Evolutionary conservation across 768 basidiomycete species (phyloP), one percentile per base, ranked within the genome.

Genomic region (Lanmaoa rubissima): DNA sequence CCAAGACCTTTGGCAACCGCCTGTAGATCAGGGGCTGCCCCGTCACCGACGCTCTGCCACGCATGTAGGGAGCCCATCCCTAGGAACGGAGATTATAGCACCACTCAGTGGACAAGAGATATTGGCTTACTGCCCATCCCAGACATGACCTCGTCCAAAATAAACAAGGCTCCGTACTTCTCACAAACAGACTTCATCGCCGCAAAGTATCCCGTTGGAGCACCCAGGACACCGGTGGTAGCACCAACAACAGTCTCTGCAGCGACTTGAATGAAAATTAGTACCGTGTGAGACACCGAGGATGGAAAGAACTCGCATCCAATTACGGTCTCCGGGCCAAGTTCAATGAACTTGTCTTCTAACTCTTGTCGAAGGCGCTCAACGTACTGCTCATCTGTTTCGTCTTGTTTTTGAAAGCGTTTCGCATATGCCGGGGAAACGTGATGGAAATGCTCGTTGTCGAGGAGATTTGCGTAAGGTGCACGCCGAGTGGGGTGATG

Each of bases 91-190:
- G 13, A 41, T 51, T 31, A 50, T 46, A 49, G 36, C n/a, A 41
- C 14, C 26, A 12, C 34, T 44, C n/a, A 31, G 16, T 16, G 6
- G 26, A 38, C 26, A 45, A 51, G n/a, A 17, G 46, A 53, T 26
- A 40, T 51, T 35, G 39, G 78, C 88, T 73, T 67, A 88, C 92
- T 84, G 55, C 92, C 91, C 88, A 94, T 92, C 43, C 92, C 92
- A 67, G 86, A 85, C 92, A 95, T 94, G 45, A 94, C 89, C 73
- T 95, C 94, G 65, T 96, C 94, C 36, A 94, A 79, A 41, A 94
- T 91, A 70, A 94, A 87, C 17, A 96, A 72, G 41, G 66, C 78
- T 40, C 78, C 87, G 62, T 80, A 87, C 71, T 87, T 91, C 39
- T 88, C 81, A 61, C 89, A 91, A 19, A 92, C 87, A 12, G 86